A percentile compares a stretch with the other conserved stretches of the same genome.
phyloP scores from a whole-genome alignment of 139 green algal genomes.

The Tetratostichococcus sp. region DNA sequence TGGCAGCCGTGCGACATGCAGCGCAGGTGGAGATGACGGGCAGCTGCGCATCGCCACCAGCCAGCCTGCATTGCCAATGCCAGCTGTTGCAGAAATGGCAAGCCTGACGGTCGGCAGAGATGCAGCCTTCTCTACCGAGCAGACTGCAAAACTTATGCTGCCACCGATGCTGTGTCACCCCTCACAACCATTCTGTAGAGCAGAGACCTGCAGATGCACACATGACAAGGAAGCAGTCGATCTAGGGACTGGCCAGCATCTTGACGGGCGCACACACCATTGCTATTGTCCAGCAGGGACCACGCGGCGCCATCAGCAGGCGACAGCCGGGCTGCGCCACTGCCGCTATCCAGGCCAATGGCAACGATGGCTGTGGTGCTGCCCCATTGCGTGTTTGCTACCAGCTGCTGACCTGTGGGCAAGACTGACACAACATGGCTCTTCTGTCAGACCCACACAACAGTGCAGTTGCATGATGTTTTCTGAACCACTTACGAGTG shows the following conservation, averaged over 20 bases:
- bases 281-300: constrained; percentile 26
- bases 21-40: constrained; percentile 20
- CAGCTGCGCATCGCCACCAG: constrained; percentile 26
- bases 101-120: too few relatives aligned
- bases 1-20: constrained; percentile 32
- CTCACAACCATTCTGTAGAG: too few relatives aligned
- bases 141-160: too few relatives aligned
- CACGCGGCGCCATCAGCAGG: constrained; percentile 32
- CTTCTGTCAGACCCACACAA: too few relatives aligned
- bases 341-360: constrained; percentile 42
- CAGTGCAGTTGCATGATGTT: too few relatives aligned
- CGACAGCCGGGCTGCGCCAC: constrained; percentile 23
- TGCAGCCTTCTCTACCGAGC: too few relatives aligned
- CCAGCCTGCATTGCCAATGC: constrained; percentile 12
- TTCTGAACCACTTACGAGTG: too few relatives aligned
- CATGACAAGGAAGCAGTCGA: not conserved
- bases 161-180: too few relatives aligned
- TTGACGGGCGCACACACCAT: constrained; percentile 24
- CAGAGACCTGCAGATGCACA: too few relatives aligned
- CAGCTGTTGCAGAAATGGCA: too few relatives aligned
- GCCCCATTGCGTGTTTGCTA: constrained; percentile 74
- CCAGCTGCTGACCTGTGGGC: constrained; percentile 28
- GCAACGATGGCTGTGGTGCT: constrained; percentile 47
- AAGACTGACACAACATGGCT: too few relatives aligned
- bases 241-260: too few relatives aligned